Conservation (phyloP, 2,329 filamentous ascomycete genomes). For the Aspergillus brasiliensis region DNA sequence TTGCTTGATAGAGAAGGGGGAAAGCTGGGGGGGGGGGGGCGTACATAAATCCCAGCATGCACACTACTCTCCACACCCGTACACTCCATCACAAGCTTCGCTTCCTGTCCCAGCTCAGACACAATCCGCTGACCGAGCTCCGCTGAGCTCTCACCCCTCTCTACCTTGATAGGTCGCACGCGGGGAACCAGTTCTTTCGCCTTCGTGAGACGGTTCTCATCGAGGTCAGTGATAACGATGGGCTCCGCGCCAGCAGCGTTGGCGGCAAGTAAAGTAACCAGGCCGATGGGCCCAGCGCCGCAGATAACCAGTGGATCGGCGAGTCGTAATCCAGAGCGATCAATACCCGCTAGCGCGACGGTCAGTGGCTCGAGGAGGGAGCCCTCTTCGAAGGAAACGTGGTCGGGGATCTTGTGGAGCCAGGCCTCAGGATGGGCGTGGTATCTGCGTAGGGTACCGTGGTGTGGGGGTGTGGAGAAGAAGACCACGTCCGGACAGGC, state of each 20-base stretch:
- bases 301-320: conserved; percentile 22
- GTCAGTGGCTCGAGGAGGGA: conserved; percentile 20
- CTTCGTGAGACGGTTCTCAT: conserved; percentile 19
- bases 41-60: conserved; percentile 24
- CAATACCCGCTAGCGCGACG: conserved; percentile 21
- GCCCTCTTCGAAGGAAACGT: conserved; percentile 21
- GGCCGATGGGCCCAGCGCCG: conserved; percentile 21
- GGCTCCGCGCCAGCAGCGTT: conserved; percentile 21
- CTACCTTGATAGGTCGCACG: conserved; percentile 12
- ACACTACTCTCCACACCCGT: conserved; percentile 23
- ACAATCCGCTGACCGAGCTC: conserved; percentile 16
- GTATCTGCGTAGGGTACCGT: conserved; percentile 23
- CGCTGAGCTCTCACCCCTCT: conserved; percentile 9
- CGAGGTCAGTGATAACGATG: conserved; percentile 23
- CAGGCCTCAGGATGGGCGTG: conserved; percentile 22
- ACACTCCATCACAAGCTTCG: conserved; percentile 24
- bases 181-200: conserved; percentile 22
- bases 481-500: conserved; percentile 23
- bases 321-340: conserved; percentile 19
- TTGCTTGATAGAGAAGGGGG: not conserved
- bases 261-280: conserved; percentile 21
- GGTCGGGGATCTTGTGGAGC: conserved; percentile 20
- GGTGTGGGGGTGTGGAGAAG: conserved; percentile 23
- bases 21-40: too few species aligned
- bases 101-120: conserved; percentile 20